Evolutionary conservation across 1,284 basidiomycete genomes (phyloP), one percentile per base, ranked within the genome.

Genomic region (Cerioporus squamosus): DNA sequence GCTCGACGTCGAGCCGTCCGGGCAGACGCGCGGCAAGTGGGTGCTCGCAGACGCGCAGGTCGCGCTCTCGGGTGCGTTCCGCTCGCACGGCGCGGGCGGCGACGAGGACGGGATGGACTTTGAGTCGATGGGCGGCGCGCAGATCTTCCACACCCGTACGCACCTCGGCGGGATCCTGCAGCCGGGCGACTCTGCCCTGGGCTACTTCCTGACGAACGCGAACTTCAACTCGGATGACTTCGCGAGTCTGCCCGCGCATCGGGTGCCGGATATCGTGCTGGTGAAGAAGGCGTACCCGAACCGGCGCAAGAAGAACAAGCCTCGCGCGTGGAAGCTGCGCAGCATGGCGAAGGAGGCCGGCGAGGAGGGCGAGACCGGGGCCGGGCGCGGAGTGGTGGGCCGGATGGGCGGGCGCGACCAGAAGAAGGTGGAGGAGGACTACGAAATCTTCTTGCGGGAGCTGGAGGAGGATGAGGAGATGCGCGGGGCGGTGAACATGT

Each of bases 261-360:
- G 90, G 47, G 82, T 97, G 62, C 97, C 97, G 0, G 95, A 98
- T 69, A 88, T 98, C 63, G 86, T 99, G 31, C 85, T 99, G 17
- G 91, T 98, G 63, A 93, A 94, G 79, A 99, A 99, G 83, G 86
- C 93, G 57, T 99, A 98, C 77, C 97, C 96, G 48, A 93, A 97
- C 77, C 79, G 95, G 48, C 77, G 96, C 66, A 98, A 97, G 84
- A 97, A 97, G 83, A 87, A 82, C 71, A 90, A 87, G 75, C 76
- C 91, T 15, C 83, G 97, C 52, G 85, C 80, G 66, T 99, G 97
- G 97, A 89, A 90, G 75, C 81, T 99, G 66, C 85, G 91, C 68
- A 94, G 91, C 66, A 98, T 99, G 57, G 96, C 94, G 62, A 98
- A 97, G 77, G 95, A 98, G 73, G 90, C 85, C 20, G 94, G 92